Conservation (phyloP, 2,329 filamentous ascomycete genomes). For the Thelonectria discophora region DNA sequence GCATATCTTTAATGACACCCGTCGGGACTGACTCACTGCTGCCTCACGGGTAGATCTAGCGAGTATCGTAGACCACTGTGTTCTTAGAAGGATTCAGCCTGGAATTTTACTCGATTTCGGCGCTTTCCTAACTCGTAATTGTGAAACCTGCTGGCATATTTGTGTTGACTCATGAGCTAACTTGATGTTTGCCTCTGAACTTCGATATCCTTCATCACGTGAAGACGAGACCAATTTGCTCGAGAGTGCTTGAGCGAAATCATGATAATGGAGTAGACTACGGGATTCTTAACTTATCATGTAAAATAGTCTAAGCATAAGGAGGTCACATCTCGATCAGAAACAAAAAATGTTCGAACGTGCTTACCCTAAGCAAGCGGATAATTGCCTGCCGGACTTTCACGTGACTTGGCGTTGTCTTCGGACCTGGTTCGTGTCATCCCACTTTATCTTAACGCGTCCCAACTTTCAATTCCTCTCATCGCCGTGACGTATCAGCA, state of each 20-base stretch:
- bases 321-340: not conserved
- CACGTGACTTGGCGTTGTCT: constrained; percentile 33
- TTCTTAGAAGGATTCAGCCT: not conserved
- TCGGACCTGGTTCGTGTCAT: constrained; percentile 3
- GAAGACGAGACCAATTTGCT: too few relatives aligned
- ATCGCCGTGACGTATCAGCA: not conserved
- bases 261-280: too few relatives aligned
- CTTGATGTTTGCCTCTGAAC: too few relatives aligned
- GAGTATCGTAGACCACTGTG: not conserved
- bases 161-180: too few relatives aligned
- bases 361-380: not conserved
- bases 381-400: not conserved
- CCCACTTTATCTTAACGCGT: constrained; percentile 11
- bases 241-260: too few relatives aligned
- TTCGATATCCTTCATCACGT: too few relatives aligned
- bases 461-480: not conserved
- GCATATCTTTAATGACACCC: not conserved
- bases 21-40: not conserved
- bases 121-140: not conserved
- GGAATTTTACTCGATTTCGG: not conserved
- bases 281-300: too few relatives aligned
- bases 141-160: not conserved
- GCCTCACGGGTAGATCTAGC: not conserved
- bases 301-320: too few relatives aligned
- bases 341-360: not conserved